A percentile compares a stretch with the other conserved stretches of the same genome.
Evolutionary conservation across 768 basidiomycete species (phyloP).

Genomic region (Dictyophora rubrovolvata): DNA sequence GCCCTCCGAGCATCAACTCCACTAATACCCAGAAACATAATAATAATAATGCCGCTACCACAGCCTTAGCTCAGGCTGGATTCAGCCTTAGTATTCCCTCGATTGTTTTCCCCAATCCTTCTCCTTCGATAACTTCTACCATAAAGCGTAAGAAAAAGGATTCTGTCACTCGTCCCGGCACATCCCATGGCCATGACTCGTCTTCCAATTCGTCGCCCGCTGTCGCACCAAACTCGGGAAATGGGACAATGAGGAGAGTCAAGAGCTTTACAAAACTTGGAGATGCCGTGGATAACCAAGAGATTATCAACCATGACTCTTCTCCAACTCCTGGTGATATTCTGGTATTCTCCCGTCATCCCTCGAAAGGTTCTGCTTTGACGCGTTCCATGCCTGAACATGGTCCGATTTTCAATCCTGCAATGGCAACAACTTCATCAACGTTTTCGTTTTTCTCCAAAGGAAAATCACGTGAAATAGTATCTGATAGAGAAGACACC

Average conservation of each 20-base stretch:
- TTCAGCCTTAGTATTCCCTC: slow-evolving; percentile 51
- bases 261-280: slow-evolving; percentile 42
- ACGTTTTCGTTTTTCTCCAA: not conserved
- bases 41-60: slow-evolving; percentile 14
- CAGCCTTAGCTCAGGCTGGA: slow-evolving; percentile 45
- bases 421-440: not conserved
- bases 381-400: slow-evolving; percentile 3
- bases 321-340: not conserved
- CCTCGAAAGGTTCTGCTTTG: not conserved
- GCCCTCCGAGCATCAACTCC: too few species aligned
- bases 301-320: not conserved
- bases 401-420: not conserved
- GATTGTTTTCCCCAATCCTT: slow-evolving; percentile 31
- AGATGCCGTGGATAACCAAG: not conserved
- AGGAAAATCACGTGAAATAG: slow-evolving; percentile 1
- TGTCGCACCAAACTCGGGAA: slow-evolving; percentile 29
- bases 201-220: slow-evolving; percentile 37
- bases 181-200: slow-evolving; percentile 8
- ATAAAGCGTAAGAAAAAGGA: not conserved
- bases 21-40: too few species aligned
- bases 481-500: not conserved
- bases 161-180: not conserved
- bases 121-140: slow-evolving; percentile 16
- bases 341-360: slow-evolving; percentile 5
- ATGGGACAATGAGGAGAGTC: slow-evolving; percentile 30